A percentile compares a stretch with the other conserved stretches of the same genome.
phyloP scores from a whole-genome alignment of 176 grass and related monocot species.

The Eleusine indica region DNA sequence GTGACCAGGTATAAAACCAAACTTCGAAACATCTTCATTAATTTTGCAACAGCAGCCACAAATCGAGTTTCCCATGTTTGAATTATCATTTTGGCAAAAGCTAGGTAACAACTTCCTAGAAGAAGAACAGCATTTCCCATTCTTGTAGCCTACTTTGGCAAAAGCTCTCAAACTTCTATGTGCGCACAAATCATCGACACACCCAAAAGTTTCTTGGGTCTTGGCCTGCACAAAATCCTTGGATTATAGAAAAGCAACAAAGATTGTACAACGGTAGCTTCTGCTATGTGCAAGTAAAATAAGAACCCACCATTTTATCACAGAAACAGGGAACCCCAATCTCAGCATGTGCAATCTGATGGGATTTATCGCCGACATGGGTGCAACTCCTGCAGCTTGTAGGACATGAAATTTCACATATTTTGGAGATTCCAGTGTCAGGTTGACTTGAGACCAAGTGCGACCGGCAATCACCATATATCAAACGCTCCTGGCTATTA shows the following conservation, averaged over 20 bases:
- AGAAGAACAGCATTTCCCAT: constrained; percentile 63
- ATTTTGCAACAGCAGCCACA: constrained; percentile 54
- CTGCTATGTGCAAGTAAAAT: constrained; percentile 9
- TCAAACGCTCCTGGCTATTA: constrained; percentile 37
- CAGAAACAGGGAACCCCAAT: constrained; percentile 28
- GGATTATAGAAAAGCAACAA: constrained; percentile 34
- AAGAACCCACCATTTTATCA: constrained; percentile 49
- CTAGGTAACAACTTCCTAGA: constrained; percentile 47
- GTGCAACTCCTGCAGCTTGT: constrained; percentile 46
- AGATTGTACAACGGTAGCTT: constrained; percentile 6
- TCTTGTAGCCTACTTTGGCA: constrained; percentile 47
- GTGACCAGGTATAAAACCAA: constrained; percentile 55
- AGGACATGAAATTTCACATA: constrained; percentile 35
- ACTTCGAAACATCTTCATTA: constrained; percentile 55
- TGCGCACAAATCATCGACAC: constrained; percentile 49
- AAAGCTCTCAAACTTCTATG: constrained; percentile 53
- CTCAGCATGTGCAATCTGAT: constrained; percentile 39
- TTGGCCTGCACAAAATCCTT: constrained; percentile 56
- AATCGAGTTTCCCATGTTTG: constrained; percentile 44
- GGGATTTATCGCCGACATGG: constrained; percentile 33
- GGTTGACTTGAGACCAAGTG: constrained; percentile 37
- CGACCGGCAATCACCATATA: constrained; percentile 35
- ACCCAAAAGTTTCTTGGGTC: constrained; percentile 48
- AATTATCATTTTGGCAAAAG: constrained; percentile 54
- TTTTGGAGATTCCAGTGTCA: constrained; percentile 37